Evolutionary conservation across 352 stramenopile species (phyloP).

Genomic region (Globisporangium cystogenes): DNA sequence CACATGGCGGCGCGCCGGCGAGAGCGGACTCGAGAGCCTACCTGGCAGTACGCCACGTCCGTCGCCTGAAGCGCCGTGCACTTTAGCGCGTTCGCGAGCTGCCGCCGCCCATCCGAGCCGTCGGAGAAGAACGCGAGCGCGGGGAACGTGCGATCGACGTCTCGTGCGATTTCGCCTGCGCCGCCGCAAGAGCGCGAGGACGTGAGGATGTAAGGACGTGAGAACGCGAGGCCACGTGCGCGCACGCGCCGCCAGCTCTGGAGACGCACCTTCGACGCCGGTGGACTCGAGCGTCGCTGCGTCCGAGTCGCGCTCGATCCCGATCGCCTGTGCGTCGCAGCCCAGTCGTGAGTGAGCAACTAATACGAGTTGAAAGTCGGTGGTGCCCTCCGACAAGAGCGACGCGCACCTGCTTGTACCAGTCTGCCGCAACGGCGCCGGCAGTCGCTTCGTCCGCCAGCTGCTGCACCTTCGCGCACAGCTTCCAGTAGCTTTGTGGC

Average conservation of each 20-base stretch:
- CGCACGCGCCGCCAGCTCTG: too few species aligned
- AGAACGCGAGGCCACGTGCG: not conserved
- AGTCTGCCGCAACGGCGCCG: conserved; percentile 5
- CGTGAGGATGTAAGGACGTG: not conserved
- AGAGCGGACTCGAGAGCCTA: conserved; percentile 5
- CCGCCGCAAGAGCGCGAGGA: not conserved
- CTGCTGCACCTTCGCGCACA: conserved; percentile 20
- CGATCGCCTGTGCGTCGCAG: conserved; percentile 25
- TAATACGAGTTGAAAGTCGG: too few species aligned
- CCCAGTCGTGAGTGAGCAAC: not conserved
- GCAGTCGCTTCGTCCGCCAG: conserved; percentile 17
- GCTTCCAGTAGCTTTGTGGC: conserved; percentile 35
- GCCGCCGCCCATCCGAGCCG: conserved; percentile 34
- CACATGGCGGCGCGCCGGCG: not conserved
- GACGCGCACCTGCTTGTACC: conserved; percentile 21
- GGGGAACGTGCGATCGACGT: conserved; percentile 74
- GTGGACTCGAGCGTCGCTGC: conserved; percentile 32
- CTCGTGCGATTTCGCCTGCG: conserved; percentile 63
- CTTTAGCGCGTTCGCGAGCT: conserved; percentile 76
- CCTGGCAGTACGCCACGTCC: conserved; percentile 79
- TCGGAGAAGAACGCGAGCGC: conserved; percentile 45
- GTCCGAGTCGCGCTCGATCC: conserved; percentile 28
- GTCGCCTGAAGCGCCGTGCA: conserved; percentile 36
- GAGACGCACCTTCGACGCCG: conserved; percentile 47
- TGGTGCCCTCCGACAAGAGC: not conserved